Conservation (phyloP, 2,329 filamentous ascomycete species). For the Paraphoma sp. region DNA sequence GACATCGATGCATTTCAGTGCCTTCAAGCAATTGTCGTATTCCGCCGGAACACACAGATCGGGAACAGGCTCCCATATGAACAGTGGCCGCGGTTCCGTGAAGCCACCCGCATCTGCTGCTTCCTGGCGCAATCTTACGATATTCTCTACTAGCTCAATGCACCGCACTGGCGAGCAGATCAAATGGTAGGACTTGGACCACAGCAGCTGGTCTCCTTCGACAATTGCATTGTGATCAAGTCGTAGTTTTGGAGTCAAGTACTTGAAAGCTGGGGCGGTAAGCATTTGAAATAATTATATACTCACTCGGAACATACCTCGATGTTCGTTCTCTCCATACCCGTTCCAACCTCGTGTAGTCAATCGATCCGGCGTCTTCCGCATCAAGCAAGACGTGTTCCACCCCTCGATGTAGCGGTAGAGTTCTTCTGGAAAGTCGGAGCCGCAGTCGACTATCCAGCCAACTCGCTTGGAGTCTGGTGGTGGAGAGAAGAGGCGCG, state of each 20-base stretch:
- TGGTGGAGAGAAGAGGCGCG: slow-evolving; percentile 82
- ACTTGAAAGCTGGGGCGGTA: slow-evolving; percentile 71
- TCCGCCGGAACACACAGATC: slow-evolving; percentile 79
- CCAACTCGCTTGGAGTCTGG: slow-evolving; percentile 70
- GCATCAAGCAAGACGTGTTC: slow-evolving; percentile 75
- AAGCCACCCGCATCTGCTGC: slow-evolving; percentile 24
- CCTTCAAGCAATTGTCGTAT: slow-evolving; percentile 59
- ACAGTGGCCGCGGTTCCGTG: slow-evolving; percentile 60
- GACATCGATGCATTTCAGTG: slow-evolving; percentile 63
- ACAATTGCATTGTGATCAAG: slow-evolving; percentile 75
- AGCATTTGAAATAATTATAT: neutral
- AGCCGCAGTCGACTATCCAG: slow-evolving; percentile 90
- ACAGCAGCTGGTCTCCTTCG: slow-evolving; percentile 64
- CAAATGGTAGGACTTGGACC: slow-evolving; percentile 82
- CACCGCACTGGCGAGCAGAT: slow-evolving; percentile 83
- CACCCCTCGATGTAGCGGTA: slow-evolving; percentile 71
- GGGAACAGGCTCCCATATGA: slow-evolving; percentile 96
- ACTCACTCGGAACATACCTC: slow-evolving; percentile 48
- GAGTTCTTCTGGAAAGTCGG: slow-evolving; percentile 79
- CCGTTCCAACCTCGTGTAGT: slow-evolving; percentile 95
- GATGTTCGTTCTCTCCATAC: slow-evolving; percentile 74
- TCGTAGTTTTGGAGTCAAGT: slow-evolving; percentile 84
- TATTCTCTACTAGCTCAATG: slow-evolving; percentile 75
- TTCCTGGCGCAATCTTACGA: slow-evolving; percentile 61
- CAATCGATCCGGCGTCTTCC: slow-evolving; percentile 69